phyloP scores from a whole-genome alignment of 176 grass and related monocot genomes.

The Oryza meridionalis region DNA sequence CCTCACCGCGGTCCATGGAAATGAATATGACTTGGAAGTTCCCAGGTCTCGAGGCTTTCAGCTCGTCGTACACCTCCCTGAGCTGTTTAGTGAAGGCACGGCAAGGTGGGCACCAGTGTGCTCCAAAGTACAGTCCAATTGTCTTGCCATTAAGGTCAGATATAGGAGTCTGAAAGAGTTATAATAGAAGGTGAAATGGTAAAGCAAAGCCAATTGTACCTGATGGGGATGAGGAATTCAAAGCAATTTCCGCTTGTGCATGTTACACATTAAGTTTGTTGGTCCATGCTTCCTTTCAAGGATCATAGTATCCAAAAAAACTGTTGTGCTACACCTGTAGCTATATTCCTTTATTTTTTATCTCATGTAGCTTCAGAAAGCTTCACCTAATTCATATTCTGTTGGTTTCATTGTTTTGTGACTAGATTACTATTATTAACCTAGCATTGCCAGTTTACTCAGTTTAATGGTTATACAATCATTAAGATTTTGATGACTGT shows the following conservation, averaged over 20 bases:
- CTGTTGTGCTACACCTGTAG: background rate
- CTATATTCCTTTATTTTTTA: background rate
- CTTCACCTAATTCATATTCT: too few species aligned
- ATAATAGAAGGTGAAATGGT: background rate
- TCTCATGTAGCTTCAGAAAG: too few species aligned
- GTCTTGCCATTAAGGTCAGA: slow-evolving; percentile 52
- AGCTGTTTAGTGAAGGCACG: slow-evolving; percentile 39
- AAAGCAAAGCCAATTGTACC: background rate
- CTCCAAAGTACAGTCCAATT: slow-evolving; percentile 59
- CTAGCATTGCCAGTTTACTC: background rate
- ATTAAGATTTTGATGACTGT: background rate
- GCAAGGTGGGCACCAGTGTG: slow-evolving; percentile 67
- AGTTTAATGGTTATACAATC: background rate
- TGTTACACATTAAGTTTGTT: background rate
- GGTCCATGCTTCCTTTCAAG: slow-evolving; percentile 1
- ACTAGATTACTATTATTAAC: background rate
- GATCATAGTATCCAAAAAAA: background rate
- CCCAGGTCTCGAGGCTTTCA: slow-evolving; percentile 29
- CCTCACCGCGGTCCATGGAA: slow-evolving; percentile 50
- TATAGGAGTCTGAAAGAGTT: slow-evolving; percentile 40
- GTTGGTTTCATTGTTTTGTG: slow-evolving; percentile 4
- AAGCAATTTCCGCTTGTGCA: background rate
- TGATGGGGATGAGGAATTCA: too few species aligned
- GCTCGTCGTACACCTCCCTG: slow-evolving; percentile 44
- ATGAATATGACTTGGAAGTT: slow-evolving; percentile 55